A percentile compares a stretch with the other conserved stretches of the same genome.
These are phyloP conservation scores for Populus deltoides DNA, from an alignment of 345 rosid species.

Conservation along the genomic window DNA sequence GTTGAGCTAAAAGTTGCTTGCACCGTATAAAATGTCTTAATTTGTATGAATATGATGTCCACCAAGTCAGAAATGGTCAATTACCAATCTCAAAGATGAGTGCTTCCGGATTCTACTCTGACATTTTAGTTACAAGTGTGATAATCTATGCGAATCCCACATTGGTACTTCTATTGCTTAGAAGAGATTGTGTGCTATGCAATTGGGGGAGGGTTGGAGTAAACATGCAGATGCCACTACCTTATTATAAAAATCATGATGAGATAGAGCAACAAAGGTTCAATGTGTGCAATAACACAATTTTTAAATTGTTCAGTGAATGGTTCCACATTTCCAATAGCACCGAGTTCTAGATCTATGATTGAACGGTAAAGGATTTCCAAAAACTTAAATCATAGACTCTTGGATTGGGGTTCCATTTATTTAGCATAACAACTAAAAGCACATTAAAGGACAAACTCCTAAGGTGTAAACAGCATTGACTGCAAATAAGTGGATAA, in stretches of 20 bases:
- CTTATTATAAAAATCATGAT: neutral
- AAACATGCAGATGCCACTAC: neutral
- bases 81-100: neutral
- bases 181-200: neutral
- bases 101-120: neutral
- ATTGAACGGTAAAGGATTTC: neutral
- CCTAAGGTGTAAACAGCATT: neutral
- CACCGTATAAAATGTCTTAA: neutral
- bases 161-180: neutral
- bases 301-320: neutral
- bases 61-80: neutral
- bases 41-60: neutral
- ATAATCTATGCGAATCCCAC: neutral
- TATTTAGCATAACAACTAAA: conserved; percentile 7
- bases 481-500: neutral
- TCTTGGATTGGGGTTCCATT: neutral
- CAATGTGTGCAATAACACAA: neutral
- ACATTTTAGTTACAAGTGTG: neutral
- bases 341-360: neutral
- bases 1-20: neutral
- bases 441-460: neutral
- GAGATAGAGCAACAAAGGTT: neutral
- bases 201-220: neutral
- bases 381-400: neutral
- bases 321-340: neutral